Base-by-base conservation (phyloP, 192 early-diverging fungal species). In the Coemansia sp. region DNA sequence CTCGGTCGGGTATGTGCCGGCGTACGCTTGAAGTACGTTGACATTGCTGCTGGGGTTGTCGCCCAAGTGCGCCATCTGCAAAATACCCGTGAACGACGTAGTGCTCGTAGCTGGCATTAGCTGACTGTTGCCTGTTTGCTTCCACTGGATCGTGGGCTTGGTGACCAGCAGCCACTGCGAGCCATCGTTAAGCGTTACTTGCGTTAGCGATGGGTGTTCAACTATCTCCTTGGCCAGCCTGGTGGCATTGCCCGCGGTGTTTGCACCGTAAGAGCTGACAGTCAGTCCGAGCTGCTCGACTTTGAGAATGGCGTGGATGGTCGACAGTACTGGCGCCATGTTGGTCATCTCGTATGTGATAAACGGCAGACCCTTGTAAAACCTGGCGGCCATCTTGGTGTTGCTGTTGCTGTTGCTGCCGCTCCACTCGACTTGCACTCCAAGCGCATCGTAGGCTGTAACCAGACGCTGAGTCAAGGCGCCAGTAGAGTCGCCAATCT, bases 341-440 rank as follows among this genome's bases (percentile, higher is more conserved):
- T 46, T 33, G 9, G 72, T 67, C 65, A 87, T 73, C 27, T 72
- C 70, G 49, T 65, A 85, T 4, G 87, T 88, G 60, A 81, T 60
- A 55, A 85, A 85, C 9, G 87, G 71, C 70, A 80, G 64, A 50
- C 87, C 87, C 76, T 85, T 85, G 73, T 79, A 85, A 73, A 87
- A 84, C 36, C 81, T 64, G 12, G 87, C 71, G 3, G 57, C 43
- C 84, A 88, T 85, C 8, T 64, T 65, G 11, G 75, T 50, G 0
- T 64, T 33, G 27, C 58, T n/a, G 0, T 64, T 33, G 27, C 58
- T n/a, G 18, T 34, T 52, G 5, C 53, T 5, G 52, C 69, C 73
- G 11, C 40, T 52, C 85, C 85, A 87, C 5, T 62, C 68, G 10
- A 84, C 83, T 13, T 75, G 58, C 11, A 80, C 85, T 62, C 82